Base-by-base conservation (phyloP, 805 yeast genomes). In the Suhomyces canberraensis region DNA sequence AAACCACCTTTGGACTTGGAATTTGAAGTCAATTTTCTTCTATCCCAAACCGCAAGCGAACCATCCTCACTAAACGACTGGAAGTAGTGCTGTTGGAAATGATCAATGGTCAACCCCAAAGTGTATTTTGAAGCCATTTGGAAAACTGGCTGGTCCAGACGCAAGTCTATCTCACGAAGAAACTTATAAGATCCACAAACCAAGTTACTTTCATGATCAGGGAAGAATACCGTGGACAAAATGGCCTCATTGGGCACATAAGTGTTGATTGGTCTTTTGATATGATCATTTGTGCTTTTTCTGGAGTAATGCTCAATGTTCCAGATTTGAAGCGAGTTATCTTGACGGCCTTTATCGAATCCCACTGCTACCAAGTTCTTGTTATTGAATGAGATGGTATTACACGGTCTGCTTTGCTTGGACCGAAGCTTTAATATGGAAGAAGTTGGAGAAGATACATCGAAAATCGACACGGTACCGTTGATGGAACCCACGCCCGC, bases 51-150 rank as follows among this genome's bases (percentile, higher is more conserved):
- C 0, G 91, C 81, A 33, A 89, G 61, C 0, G 93, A 76, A 1
- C 96, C 95, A 51, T 85, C 91, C 48, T 89, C 96, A 35, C 86
- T 78, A 44, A 76, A 76, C 0, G 95, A 80, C 13, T 87, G 78
- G 56, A 90, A 86, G 43, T 76, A 70, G 57, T 76, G 73, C 9
- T 71, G 72, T 50, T 80, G 78, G 51, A 78, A 78, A 3, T 84
- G 91, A 52, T 86, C 90, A 20, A 81, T 66, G 7, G 76, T 69
- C 31, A 90, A 70, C 14, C 84, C 84, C 48, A 77, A 69, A 0
- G 89, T 78, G 41, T 85, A 76, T 48, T 81, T 77, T 1, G 95
- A 83, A 2, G 90, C 83, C 50, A 84, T 71, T 54, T 86, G 95
- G 51, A 76, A 80, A 1, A 73, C 71, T 0, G 90, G 86, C 19